Base-by-base conservation (phyloP, 306 rosid genomes). In the Vachellia collinsii region DNA sequence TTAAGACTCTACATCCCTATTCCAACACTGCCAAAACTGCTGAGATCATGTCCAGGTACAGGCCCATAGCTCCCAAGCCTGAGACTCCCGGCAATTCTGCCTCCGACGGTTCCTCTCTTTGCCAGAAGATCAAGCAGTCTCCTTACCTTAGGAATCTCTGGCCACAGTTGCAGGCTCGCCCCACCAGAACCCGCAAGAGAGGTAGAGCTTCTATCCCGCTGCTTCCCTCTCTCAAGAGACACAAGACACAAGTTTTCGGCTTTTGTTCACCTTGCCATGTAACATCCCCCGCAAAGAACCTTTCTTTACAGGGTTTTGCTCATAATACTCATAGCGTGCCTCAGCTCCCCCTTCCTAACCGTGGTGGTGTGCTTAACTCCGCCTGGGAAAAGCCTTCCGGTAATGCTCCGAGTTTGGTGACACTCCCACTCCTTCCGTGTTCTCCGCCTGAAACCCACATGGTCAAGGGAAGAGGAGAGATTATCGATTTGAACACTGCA, bases 1-100 rank as follows among this genome's bases (percentile, higher is more conserved):
- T 94, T 89, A 89, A 91, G 84, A 93, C 97, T 16, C 81, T 94
- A 71, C 87, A 61, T 72, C 94, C 97, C 14, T 89, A 87, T 79
- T 54, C 88, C 54, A 80, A 72, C 72, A 85, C 94, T 22, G 90
- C 89, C 1, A 93, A 88, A 85, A 93, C 98, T 2, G 98, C 98
- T 72, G 94, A 91, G 80, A 95, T 95, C 65, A 92, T 95, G 99
- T 93, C 98, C 4, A 81, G 96, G 85, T 93, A 90, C 78, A 85
- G 98, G 50, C 98, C 99, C 3, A 95, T 93, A 75, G 99, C 98
- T 12, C 99, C 99, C 12, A 93, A 89, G 81, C 99, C 99, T n/a
- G 93, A 89, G 71, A 50, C 90, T 34, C 38, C 87, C 1, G 72
- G 85, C 4, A 86, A 44, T 72, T 75, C 92, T 14, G 69, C 78